Evolutionary conservation across 305 asterid genomes (phyloP), one percentile per base, ranked within the genome.

Genomic region (Solanum hybrid): DNA sequence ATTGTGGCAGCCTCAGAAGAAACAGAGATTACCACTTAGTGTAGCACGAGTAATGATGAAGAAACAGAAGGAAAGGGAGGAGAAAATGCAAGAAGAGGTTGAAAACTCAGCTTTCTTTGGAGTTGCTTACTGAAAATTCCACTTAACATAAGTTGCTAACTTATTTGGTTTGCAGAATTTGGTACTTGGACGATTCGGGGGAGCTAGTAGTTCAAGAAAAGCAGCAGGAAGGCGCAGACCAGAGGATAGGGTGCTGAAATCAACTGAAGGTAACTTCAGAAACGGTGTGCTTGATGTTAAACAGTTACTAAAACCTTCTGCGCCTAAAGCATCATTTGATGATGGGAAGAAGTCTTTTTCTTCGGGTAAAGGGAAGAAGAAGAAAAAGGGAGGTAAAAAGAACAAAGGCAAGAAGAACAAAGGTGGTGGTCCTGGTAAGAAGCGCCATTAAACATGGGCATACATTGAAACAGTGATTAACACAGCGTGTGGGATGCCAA

Each of bases 11-110:
- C 95, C 97, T 89, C 95, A 93, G 34, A 96, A 96, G 95, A 93
- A 93, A 78, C 99, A 96, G 92, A 92, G 98, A 51, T 89, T 96
- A 80, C 99, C 99, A 14, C 96, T 97, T 27, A 95, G 98, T 77
- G 96, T 97, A 24, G 98, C 98, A 35, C 93, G 95, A 79, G 94
- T 93, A 77, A 56, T 87, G 86, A 96, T 96, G 98, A 96, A 96
- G 95, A 95, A 95, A 60, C 98, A 95, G 89, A 95, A 95, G 92
- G 96, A 96, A 92, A 94, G 96, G 91, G 98, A 96, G 51, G 94
- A 92, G 84, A 94, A 95, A 90, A 11, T 85, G 91, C 93, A 72
- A 60, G 90, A 93, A 89, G 99, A 97, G 99, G 99, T 95, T 88
- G 24, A 56, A n/a, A 88, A 26, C 10, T 86, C 76, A 78, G 51